phyloP scores from a whole-genome alignment of 2,329 filamentous ascomycete species.

The Aureobasidium mangrovei region DNA sequence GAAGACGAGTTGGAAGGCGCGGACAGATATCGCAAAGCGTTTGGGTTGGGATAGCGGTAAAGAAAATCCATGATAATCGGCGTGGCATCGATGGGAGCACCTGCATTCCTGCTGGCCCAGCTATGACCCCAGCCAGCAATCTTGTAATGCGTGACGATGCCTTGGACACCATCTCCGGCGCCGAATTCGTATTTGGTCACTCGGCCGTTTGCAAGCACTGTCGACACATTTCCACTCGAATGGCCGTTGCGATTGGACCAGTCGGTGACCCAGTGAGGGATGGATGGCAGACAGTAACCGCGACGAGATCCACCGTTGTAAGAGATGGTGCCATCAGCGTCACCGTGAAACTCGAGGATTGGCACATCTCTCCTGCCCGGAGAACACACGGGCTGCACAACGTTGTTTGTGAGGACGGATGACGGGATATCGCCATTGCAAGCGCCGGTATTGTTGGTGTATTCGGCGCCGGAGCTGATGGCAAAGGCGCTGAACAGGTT shows the following conservation, averaged over 20 bases:
- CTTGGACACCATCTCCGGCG: conserved; percentile 23
- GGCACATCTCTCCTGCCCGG: conserved; percentile 25
- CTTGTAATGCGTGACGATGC: conserved; percentile 32
- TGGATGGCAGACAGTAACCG: conserved; percentile 12
- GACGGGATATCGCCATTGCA: conserved; percentile 20
- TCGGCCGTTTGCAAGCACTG: conserved; percentile 19
- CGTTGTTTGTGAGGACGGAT: conserved; percentile 20
- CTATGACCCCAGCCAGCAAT: conserved; percentile 31
- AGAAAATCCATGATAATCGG: conserved; percentile 25
- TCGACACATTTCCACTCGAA: conserved; percentile 24
- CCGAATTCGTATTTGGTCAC: conserved; percentile 24
- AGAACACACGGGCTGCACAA: conserved; percentile 17
- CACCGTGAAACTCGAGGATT: conserved; percentile 37
- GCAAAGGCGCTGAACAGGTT: conserved; percentile 41
- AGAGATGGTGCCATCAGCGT: conserved; percentile 30
- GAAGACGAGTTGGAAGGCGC: neutral
- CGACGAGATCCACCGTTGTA: conserved; percentile 26
- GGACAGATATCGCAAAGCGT: neutral
- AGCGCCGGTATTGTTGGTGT: conserved; percentile 22
- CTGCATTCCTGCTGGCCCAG: conserved; percentile 29
- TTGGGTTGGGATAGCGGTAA: conserved; percentile 14
- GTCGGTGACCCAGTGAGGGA: conserved; percentile 21
- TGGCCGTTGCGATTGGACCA: conserved; percentile 30
- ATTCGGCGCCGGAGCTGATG: conserved; percentile 38
- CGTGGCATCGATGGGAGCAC: conserved; percentile 21